Evolutionary conservation across 1,139 yeast genomes (phyloP), one percentile per base, ranked within the genome.

Genomic region (Sugiyamaella grinbergsii): DNA sequence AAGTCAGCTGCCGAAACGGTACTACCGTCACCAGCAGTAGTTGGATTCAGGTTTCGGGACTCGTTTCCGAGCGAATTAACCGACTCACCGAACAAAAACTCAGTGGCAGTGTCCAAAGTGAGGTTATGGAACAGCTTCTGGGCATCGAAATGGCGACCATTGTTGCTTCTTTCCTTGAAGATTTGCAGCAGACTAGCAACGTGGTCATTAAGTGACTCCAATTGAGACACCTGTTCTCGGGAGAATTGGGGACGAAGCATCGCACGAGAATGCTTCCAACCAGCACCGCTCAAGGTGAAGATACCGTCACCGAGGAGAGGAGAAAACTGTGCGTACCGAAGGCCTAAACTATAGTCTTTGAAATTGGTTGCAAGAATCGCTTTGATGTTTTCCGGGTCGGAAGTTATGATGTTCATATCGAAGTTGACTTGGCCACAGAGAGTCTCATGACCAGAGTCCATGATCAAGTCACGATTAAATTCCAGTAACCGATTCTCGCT

Each of bases 241-340:
- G 78, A 72, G 64, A 80, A 80, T 63, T 79, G 83, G 1, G 85
- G 84, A 53, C 83, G 71, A 58, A 80, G 72, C 78, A 80, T 69
- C 1, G 81, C 76, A 46, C 85, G 68, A 18, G 82, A 74, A 60
- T 79, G 81, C 58, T 78, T 76, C 85, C 85, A 80, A 3, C 78
- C 80, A 34, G 68, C 72, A 8, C 80, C 81, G 52, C 78, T 80
- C 33, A 78, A 69, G 1, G 83, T 79, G 66, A 80, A 80, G 53
- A 80, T 79, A 2, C 85, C 84, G 52, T 77, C 78, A 5, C 84
- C 84, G 44, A 80, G 67, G 22, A 78, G 63, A 4, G 80, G 78
- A 40, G 55, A 54, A 60, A 79, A 71, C 39, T 51, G 55, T 22
- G 42, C 60, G 59, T 76, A 75, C 57, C 84, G 75, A 8, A 65